phyloP scores from a whole-genome alignment of 1,139 yeast species.

The Nakaseomyces delphensis region DNA sequence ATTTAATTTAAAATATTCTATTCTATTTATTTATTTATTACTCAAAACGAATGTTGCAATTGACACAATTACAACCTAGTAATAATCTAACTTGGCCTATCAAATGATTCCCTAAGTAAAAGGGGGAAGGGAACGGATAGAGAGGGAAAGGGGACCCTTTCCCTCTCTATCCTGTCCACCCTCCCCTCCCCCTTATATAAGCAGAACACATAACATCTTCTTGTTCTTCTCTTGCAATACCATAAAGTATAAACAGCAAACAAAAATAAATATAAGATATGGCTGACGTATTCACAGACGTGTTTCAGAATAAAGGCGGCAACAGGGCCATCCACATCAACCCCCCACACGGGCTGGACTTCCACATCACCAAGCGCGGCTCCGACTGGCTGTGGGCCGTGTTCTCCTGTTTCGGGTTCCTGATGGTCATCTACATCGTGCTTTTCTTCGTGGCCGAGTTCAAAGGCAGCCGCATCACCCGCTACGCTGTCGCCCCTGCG shows the following conservation, averaged over 20 bases:
- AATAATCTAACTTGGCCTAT: no score
- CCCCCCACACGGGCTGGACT: conserved; percentile 38
- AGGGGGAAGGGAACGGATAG: no score
- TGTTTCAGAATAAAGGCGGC: conserved; percentile 12
- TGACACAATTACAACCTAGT: no score
- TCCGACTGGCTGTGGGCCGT: conserved; percentile 69
- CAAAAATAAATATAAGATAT: neutral
- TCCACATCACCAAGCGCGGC: conserved; percentile 50
- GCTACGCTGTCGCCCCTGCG: conserved; percentile 40
- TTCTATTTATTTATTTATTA: no score
- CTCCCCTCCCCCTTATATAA: no score
- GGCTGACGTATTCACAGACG: conserved; percentile 3
- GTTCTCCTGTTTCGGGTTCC: conserved; percentile 42
- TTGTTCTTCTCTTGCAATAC: neutral
- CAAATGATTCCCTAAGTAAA: no score
- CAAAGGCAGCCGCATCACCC: conserved; percentile 30
- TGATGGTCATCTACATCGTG: conserved; percentile 38
- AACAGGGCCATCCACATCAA: conserved; percentile 47
- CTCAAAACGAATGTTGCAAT: no score
- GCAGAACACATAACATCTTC: no score
- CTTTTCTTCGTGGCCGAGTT: conserved; percentile 37
- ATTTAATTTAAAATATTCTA: no score
- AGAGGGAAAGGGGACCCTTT: no score
- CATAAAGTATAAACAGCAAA: neutral
- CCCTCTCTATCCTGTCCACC: no score